These are phyloP conservation scores for Carnegiea gigantea DNA, from an alignment of 179 eudicot genomes.

Conservation along the genomic window DNA sequence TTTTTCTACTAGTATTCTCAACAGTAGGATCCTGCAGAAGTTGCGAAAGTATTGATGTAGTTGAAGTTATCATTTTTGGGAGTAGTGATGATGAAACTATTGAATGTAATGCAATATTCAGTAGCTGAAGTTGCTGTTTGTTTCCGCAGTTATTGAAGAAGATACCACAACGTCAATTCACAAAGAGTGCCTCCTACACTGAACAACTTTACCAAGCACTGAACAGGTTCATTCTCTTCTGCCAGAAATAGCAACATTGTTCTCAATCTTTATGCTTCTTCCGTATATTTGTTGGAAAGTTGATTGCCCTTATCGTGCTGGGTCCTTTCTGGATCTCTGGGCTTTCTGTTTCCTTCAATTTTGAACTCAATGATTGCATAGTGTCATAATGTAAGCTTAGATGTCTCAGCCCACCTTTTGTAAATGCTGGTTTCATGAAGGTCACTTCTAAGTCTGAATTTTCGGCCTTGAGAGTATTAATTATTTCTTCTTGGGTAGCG, in stretches of 20 bases:
- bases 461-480: too few species aligned
- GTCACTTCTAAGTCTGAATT: neutral
- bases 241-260: neutral
- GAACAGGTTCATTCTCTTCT: slow-evolving; percentile 54
- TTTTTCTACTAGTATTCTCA: neutral
- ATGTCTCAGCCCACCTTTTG: neutral
- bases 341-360: neutral
- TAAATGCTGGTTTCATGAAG: neutral
- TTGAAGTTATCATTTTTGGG: neutral
- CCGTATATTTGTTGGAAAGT: neutral
- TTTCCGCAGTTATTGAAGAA: slow-evolving; percentile 54
- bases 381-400: neutral
- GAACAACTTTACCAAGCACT: slow-evolving; percentile 59
- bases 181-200: slow-evolving; percentile 47
- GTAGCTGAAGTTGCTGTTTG: slow-evolving; percentile 8
- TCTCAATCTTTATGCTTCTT: neutral
- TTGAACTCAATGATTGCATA: neutral
- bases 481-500: too few species aligned
- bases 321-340: neutral
- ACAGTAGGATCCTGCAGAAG: slow-evolving; percentile 1
- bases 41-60: neutral
- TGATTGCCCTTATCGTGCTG: neutral
- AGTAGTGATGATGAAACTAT: neutral
- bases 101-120: neutral
- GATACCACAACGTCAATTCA: slow-evolving; percentile 52